Evolutionary conservation across 1,284 basidiomycete species (phyloP), one percentile per base, ranked within the genome.

Genomic region (Cutaneotrichosporon sp.): DNA sequence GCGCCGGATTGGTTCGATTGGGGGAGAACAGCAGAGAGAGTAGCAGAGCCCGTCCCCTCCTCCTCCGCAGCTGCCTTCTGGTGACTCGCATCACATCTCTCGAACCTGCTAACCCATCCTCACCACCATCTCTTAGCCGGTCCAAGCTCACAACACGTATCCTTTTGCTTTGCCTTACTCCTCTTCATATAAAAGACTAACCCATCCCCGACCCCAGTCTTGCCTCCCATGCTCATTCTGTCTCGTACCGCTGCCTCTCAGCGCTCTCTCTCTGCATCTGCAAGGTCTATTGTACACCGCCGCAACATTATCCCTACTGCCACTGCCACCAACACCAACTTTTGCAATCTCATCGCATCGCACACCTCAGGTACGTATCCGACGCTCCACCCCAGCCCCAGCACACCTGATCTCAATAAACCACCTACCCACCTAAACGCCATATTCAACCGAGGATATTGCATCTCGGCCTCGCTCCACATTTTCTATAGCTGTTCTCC

Each of bases 201-300:
- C n/a, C n/a, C 45, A 35, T 35, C 33, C 24, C 33, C 9, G 16
- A 31, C 12, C 20, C 17, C 5, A 16, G 34, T 26, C 22, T 37
- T 10, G 17, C 46, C 46, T 33, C 46, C 17, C 46, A 47, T 47
- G 46, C 46, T 32, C 25, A 20, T 38, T 20, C 33, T 47, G 11
- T 38, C 34, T 25, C 46, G 46, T 17, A 33, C 46, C 34, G 34
- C 46, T 38, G 34, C 25, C 34, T 20, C 42, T 32, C 42, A 32
- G 42, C 42, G 42, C 42, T n/a, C n/a, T n/a, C 27, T 22, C 29
- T 32, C 42, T 44, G 29, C 42, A 32, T 38, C 35, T 20, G 19
- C 35, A 20, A n/a, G 35, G n/a, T 19, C 35, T 31, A 44, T 29
- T 20, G 11, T 19, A 10, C 26, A 22, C 27, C 42, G 10, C n/a